Conservation (phyloP, 2,329 filamentous ascomycete species). For the Fusarium sacchari region DNA sequence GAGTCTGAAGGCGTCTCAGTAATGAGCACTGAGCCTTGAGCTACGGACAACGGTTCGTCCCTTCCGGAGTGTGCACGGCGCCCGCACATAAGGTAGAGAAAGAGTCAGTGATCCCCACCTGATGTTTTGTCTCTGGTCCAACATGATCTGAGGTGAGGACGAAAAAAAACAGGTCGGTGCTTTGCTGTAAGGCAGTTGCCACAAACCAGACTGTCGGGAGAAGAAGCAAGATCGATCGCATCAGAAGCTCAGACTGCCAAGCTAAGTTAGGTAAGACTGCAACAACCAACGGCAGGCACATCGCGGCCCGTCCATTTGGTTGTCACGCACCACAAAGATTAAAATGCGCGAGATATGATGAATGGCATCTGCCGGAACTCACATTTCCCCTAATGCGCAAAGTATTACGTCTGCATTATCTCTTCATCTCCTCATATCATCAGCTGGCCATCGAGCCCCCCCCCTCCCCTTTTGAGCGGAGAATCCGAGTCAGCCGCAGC, state of each 20-base stretch:
- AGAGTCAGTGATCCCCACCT: constrained; percentile 2
- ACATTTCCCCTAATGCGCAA: neutral
- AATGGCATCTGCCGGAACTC: neutral
- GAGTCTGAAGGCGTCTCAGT: constrained; percentile 1
- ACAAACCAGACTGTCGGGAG: constrained; percentile 24
- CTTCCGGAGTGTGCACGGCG: constrained; percentile 24
- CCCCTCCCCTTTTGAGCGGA: neutral
- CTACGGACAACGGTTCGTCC: constrained; percentile 31
- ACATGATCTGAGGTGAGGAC: neutral
- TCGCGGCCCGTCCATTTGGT: constrained; percentile 9
- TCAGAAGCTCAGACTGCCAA: neutral
- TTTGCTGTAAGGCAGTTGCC: constrained; percentile 5
- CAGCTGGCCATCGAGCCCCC: neutral
- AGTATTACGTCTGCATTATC: constrained; percentile 1
- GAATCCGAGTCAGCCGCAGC: neutral
- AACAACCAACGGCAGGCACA: constrained; percentile 12
- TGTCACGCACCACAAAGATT: constrained; percentile 14
- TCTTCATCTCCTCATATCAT: constrained; percentile 13
- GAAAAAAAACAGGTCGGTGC: constrained; percentile 12
- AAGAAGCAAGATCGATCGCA: constrained; percentile 26
- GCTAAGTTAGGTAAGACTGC: constrained; percentile 14
- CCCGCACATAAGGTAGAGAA: constrained; percentile 2
- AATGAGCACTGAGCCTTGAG: constrained; percentile 11
- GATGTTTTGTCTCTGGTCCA: neutral
- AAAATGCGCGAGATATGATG: neutral